Evolutionary conservation across 495 filamentous ascomycete species (phyloP), one percentile per base, ranked within the genome.

Genomic region (Chaetomium cochliodes): DNA sequence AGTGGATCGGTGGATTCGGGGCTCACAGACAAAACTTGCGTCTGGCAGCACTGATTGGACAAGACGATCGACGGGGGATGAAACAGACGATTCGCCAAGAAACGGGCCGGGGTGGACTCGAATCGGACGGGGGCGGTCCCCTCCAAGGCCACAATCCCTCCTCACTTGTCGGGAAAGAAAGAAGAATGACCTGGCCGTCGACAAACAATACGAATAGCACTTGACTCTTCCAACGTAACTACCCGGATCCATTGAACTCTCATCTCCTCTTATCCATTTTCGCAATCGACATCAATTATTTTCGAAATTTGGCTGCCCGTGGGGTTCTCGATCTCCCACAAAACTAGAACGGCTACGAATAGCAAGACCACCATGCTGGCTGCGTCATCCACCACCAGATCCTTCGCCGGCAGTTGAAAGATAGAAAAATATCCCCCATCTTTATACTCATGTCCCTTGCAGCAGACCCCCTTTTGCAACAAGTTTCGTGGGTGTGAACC

Each of bases 401-500:
- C 52, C 52, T 55, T 37, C 30, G 49, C 15, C 49, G 49, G 49
- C 49, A 52, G 49, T 52, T 52, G 23, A 12, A 23, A 50, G 46
- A 50, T 23, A 23, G 12, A 20, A 3, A 12, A 47, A 50, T 22
- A 8, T 20, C 1, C 20, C 46, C 49, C 49, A 28, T 23, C 20
- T 23, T 26, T 25, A 52, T 8, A n/a, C 49, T 16, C 23, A 52
- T 8, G 49, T 26, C 23, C 49, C 49, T 26, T 26, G 49, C 49
- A 52, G 49, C 11, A 52, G 6, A 16, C 2, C 44, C 44, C 3
- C 7, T 52, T 25, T 52, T 52, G 49, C 23, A 25, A 9, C 20
- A 20, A 50, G 5, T 11, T 5, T 20, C 18, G 8, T 50, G 18
- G 46, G 18, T 50, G 13, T n/a, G n/a, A 20, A 50, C 8, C 46